Percentiles rank a stretch among this genome's conserved stretches.
Conservation (phyloP, 2,329 filamentous ascomycete genomes). For the Colletotrichum incanum region DNA sequence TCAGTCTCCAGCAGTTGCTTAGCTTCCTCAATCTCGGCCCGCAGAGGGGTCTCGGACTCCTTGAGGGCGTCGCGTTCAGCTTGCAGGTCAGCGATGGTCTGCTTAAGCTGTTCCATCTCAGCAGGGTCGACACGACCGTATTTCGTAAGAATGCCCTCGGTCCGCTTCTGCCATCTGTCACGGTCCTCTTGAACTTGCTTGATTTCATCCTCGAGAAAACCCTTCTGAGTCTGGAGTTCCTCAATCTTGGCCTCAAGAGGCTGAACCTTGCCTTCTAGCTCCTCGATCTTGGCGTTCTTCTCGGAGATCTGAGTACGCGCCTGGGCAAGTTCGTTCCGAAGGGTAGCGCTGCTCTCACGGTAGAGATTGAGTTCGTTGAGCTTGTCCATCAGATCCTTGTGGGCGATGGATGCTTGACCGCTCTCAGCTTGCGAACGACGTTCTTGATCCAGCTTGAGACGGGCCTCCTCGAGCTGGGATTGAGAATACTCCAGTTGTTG, state of each 20-base stretch:
- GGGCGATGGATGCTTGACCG: conserved; percentile 80
- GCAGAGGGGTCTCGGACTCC: conserved; percentile 65
- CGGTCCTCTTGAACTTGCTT: conserved; percentile 91
- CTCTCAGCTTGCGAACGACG: conserved; percentile 82
- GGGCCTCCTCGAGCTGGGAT: conserved; percentile 88
- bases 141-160: conserved; percentile 94
- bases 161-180: conserved; percentile 95
- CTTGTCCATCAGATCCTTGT: conserved; percentile 94
- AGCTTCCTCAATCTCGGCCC: conserved; percentile 67
- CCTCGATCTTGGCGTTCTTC: conserved; percentile 81
- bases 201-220: conserved; percentile 89
- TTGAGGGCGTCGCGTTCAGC: conserved; percentile 74
- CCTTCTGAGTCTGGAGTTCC: conserved; percentile 86
- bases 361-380: conserved; percentile 96
- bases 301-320: conserved; percentile 83
- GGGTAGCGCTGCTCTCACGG: conserved; percentile 92
- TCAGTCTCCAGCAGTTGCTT: conserved; percentile 69
- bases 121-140: conserved; percentile 96
- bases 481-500: conserved; percentile 92
- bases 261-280: conserved; percentile 82
- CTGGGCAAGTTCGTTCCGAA: conserved; percentile 88
- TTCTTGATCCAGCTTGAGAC: conserved; percentile 92
- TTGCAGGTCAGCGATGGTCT: conserved; percentile 78
- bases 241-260: conserved; percentile 86
- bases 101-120: conserved; percentile 91